phyloP scores from a whole-genome alignment of 2,329 filamentous ascomycete species.

The Elsinoe arachidis region DNA sequence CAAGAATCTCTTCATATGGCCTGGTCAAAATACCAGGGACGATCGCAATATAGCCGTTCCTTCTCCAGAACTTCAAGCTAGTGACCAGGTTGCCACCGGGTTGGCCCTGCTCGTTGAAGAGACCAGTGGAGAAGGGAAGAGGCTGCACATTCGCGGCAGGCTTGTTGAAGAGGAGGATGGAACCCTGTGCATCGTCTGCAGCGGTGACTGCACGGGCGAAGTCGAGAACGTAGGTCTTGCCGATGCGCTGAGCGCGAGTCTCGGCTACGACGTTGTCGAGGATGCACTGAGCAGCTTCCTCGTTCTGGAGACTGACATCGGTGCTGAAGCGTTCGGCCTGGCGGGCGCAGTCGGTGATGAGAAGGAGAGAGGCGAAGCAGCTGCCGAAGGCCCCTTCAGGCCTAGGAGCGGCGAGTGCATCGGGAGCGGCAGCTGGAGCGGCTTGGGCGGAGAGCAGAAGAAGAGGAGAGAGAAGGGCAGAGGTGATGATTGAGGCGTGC shows the following conservation, averaged over 20 bases:
- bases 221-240: conserved; percentile 7
- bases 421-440: background rate
- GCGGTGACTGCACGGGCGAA: background rate
- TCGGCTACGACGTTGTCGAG: conserved; percentile 7
- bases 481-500: background rate
- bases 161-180: conserved; percentile 9
- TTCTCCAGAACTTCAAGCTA: conserved; percentile 6
- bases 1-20: conserved; percentile 4
- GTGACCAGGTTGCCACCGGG: background rate
- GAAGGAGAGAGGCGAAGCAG: background rate
- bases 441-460: background rate
- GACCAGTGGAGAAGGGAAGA: background rate
- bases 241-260: conserved; percentile 4
- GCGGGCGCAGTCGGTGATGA: conserved; percentile 9
- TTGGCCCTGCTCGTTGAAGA: background rate
- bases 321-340: background rate
- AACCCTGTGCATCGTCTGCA: background rate
- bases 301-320: background rate
- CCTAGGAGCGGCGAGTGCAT: background rate
- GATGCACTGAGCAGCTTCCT: conserved; percentile 1
- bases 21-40: conserved; percentile 1
- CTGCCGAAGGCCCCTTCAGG: background rate
- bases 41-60: background rate
- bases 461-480: background rate
- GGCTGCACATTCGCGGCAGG: background rate